Conservation (phyloP, 2,329 filamentous ascomycete genomes). For the Lachnellula hyalina region DNA sequence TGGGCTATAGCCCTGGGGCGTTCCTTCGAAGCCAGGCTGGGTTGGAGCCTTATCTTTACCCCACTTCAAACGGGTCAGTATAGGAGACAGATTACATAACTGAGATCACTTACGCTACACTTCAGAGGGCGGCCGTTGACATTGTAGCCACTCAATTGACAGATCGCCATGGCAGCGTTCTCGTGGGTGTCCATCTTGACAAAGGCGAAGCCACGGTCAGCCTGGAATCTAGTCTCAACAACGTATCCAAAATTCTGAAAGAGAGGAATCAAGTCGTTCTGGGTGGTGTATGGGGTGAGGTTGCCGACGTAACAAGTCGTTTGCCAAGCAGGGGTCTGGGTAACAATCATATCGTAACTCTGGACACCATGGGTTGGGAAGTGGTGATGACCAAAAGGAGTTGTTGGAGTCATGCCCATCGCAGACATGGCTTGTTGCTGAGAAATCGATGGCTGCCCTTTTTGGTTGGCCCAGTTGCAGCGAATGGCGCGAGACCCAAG, state of each 20-base stretch:
- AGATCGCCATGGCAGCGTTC: constrained; percentile 97
- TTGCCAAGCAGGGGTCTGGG: constrained; percentile 95
- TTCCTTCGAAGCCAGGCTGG: constrained; percentile 71
- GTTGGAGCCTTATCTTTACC: constrained; percentile 96
- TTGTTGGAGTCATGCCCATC: constrained; percentile 97
- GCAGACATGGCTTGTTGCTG: constrained; percentile 96
- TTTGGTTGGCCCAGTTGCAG: constrained; percentile 99
- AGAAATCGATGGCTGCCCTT: constrained; percentile 97
- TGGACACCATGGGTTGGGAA: constrained; percentile 96
- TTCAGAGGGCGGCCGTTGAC: constrained; percentile 95
- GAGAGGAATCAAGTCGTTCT: constrained; percentile 92
- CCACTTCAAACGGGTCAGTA: constrained; percentile 61
- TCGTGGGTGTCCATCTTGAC: constrained; percentile 99
- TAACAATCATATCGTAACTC: constrained; percentile 95
- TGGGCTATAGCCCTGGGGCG: constrained; percentile 63
- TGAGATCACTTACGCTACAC: constrained; percentile 76
- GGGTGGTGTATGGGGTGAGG: constrained; percentile 93
- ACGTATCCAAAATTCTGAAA: constrained; percentile 99
- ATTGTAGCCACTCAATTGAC: constrained; percentile 95
- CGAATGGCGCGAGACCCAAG: constrained; percentile 95
- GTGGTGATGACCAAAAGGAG: constrained; percentile 93
- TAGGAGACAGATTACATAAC: constrained; percentile 4
- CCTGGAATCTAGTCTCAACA: constrained; percentile 95
- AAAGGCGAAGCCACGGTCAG: constrained; percentile 95
- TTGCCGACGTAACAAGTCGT: constrained; percentile 98